Conservation (phyloP, 2,329 filamentous ascomycete species). For the Alternaria viburni region DNA sequence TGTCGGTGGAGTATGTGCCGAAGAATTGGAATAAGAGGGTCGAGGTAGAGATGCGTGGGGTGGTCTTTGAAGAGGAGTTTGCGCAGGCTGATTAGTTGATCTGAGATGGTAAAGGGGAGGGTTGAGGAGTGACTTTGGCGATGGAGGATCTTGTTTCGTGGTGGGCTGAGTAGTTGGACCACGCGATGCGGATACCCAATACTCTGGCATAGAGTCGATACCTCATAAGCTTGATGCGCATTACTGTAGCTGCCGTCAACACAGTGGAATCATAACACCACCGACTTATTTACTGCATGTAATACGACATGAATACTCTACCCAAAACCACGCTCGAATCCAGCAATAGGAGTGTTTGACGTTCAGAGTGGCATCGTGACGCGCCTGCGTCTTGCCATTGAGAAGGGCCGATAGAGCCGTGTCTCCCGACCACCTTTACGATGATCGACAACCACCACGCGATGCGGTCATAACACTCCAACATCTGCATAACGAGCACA, state of each 20-base stretch:
- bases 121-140: neutral
- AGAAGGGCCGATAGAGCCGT: conserved; percentile 4
- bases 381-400: neutral
- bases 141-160: neutral
- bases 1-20: conserved; percentile 17
- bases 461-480: neutral
- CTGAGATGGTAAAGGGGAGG: neutral
- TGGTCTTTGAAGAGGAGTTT: neutral
- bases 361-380: neutral
- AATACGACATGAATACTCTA: too few species aligned
- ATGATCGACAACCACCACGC: conserved; percentile 1
- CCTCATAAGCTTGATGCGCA: rapidly evolving
- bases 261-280: too few species aligned
- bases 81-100: neutral
- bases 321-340: too few species aligned
- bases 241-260: too few species aligned
- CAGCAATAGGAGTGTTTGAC: too few species aligned
- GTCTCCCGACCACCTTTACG: neutral
- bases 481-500: neutral
- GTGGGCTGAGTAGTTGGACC: neutral
- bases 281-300: too few species aligned
- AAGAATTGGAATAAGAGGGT: conserved; percentile 20
- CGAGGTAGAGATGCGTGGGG: neutral
- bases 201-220: rapidly evolving
- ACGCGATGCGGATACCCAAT: neutral